phyloP scores from a whole-genome alignment of 139 green algal species.

The Haematococcus sp. region DNA sequence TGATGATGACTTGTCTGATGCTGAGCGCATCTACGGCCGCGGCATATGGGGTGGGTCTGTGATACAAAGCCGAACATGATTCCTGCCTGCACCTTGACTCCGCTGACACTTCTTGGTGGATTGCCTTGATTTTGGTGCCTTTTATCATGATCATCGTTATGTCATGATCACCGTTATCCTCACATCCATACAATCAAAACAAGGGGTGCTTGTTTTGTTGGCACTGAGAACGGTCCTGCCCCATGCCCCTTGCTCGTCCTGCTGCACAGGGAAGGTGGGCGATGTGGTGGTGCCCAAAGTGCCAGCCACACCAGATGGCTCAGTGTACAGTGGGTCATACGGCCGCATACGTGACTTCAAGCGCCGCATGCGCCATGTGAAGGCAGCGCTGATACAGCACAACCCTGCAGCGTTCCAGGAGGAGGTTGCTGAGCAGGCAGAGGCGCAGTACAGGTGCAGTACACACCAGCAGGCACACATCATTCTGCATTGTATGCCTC shows the following conservation, averaged over 20 bases:
- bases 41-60: constrained; percentile 4
- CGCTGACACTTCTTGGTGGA: neutral
- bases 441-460: constrained; percentile 16
- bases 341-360: neutral
- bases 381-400: constrained; percentile 6
- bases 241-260: no score
- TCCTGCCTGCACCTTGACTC: neutral
- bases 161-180: no score
- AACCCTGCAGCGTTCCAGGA: constrained; percentile 22
- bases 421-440: constrained; percentile 10
- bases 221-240: no score
- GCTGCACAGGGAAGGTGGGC: no score
- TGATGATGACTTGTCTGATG: neutral
- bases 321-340: constrained; percentile 6
- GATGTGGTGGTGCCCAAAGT: no score
- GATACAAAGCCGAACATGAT: neutral
- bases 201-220: no score
- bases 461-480: no score
- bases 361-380: neutral
- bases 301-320: no score
- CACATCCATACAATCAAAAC: no score
- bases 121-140: neutral
- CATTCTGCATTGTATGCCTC: no score
- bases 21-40: neutral
- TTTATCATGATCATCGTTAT: no score